Evolutionary conservation across 2,329 filamentous ascomycete species (phyloP).

Genomic region (Lasiodiplodia citricola): DNA sequence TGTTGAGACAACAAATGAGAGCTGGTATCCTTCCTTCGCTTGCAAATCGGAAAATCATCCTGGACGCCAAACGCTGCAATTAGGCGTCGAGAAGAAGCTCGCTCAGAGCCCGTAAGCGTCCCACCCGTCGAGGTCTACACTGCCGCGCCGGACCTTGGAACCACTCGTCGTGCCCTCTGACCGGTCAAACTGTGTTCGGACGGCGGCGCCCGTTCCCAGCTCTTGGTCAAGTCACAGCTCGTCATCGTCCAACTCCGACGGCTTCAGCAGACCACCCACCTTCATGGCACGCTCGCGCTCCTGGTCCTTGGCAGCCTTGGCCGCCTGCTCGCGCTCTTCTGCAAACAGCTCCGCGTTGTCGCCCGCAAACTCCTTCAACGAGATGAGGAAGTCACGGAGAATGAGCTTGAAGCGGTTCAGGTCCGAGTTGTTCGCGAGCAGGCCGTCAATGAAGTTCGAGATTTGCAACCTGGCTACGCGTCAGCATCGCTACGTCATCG

Average conservation of each 20-base stretch:
- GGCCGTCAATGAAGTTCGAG: slow-evolving; percentile 82
- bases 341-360: slow-evolving; percentile 94
- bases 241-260: slow-evolving; percentile 85
- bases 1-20: slow-evolving; percentile 25
- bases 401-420: slow-evolving; percentile 95
- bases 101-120: slow-evolving; percentile 65
- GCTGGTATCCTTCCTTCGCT: slow-evolving; percentile 27
- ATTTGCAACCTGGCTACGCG: slow-evolving; percentile 73
- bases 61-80: slow-evolving; percentile 17
- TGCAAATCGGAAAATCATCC: slow-evolving; percentile 20
- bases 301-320: slow-evolving; percentile 81
- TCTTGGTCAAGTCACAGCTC: slow-evolving; percentile 77
- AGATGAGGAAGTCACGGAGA: slow-evolving; percentile 95
- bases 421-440: slow-evolving; percentile 87
- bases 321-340: slow-evolving; percentile 92
- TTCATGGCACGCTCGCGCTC: slow-evolving; percentile 93
- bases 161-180: background rate
- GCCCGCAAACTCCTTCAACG: slow-evolving; percentile 93
- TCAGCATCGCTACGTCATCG: slow-evolving; percentile 36
- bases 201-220: slow-evolving; percentile 42
- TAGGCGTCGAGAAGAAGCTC: slow-evolving; percentile 13
- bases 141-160: slow-evolving; percentile 22
- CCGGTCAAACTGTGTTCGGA: slow-evolving; percentile 45
- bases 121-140: slow-evolving; percentile 64
- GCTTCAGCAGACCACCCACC: slow-evolving; percentile 94